These are phyloP conservation scores for Vitis rupestris DNA, from an alignment of 164 flowering plant species.

Conservation along the genomic window DNA sequence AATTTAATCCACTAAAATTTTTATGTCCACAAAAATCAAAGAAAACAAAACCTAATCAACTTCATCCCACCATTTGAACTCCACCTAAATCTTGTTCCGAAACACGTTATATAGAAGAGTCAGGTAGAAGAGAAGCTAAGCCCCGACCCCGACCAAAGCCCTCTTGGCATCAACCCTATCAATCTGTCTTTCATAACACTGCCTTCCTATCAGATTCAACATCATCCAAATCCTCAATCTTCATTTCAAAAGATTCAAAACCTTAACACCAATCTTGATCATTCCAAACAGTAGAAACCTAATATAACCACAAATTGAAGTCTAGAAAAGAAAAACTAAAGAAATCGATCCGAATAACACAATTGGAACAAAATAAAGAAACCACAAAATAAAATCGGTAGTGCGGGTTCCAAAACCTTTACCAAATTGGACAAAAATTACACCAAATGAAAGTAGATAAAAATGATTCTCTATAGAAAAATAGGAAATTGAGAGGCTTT, in stretches of 20 bases:
- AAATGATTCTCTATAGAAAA: neutral
- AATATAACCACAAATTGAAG: neutral
- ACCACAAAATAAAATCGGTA: neutral
- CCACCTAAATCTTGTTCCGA: constrained; percentile 65
- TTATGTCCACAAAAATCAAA: too few species aligned
- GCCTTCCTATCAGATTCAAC: constrained; percentile 14
- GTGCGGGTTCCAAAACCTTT: neutral
- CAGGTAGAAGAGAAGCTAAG: constrained; percentile 79
- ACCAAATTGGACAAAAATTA: constrained; percentile 1
- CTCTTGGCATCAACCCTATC: constrained; percentile 55
- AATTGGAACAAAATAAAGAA: neutral
- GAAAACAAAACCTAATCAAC: constrained; percentile 65
- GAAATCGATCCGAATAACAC: neutral
- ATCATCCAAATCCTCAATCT: constrained; percentile 38
- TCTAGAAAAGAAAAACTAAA: neutral
- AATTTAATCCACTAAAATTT: too few species aligned
- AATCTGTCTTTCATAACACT: constrained; percentile 19
- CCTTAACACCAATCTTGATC: neutral
- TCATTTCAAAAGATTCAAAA: constrained; percentile 21
- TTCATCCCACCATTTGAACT: constrained; percentile 92
- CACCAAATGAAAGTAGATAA: neutral
- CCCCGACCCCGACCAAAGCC: constrained; percentile 71
- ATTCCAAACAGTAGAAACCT: neutral
- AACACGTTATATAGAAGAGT: constrained; percentile 81
- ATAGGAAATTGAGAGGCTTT: neutral